Base-by-base conservation (phyloP, 805 yeast genomes). In the Pichia gijzeniarum region DNA sequence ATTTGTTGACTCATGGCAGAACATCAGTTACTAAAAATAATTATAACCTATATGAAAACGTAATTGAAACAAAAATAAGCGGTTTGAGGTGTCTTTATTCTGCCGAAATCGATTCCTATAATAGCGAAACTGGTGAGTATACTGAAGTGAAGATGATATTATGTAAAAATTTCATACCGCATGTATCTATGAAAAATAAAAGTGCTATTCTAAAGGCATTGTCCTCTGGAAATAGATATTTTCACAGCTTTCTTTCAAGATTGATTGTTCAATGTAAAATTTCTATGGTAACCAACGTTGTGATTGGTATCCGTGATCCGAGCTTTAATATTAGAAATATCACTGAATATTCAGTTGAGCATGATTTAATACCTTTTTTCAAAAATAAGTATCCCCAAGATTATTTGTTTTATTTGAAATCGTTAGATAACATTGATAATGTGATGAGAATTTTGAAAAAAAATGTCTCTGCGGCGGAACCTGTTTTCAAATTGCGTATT, bases 121-220 rank as follows among this genome's bases (percentile, higher is more conserved):
- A 13, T 40, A 10, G 6, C 12, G 25, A 14, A 18, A 25, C 18
- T 31, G 43, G 33, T 12, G 22, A 30, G 6, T 51, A 49, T n/a
- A 51, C 51, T 1, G 56, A 53, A 34, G 44, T 53, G 8, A 53
- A 53, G 35, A 40, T 53, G 45, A 42, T 49, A 10, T 35, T 46
- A n/a, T 45, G 48, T n/a, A 46, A 39, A 9, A 33, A 36, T 19
- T 14, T 22, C 5, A 41, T 51, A 2, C 55, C 55, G 4, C 32
- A 25, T 3, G 20, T 19, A 14, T 21, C n/a, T 16, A 32, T 28
- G 8, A 22, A 22, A 3, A 27, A 48, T 4, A 43, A 46, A 4
- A 17, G 21, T 3, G 43, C 37, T 4, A 22, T 51, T 8, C 31
- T 53, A 7, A 36, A 36, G n/a, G 19, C 36, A 4, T 17, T 53